Conservation (phyloP, 768 basidiomycete genomes). For the Boletus rubropictus region DNA sequence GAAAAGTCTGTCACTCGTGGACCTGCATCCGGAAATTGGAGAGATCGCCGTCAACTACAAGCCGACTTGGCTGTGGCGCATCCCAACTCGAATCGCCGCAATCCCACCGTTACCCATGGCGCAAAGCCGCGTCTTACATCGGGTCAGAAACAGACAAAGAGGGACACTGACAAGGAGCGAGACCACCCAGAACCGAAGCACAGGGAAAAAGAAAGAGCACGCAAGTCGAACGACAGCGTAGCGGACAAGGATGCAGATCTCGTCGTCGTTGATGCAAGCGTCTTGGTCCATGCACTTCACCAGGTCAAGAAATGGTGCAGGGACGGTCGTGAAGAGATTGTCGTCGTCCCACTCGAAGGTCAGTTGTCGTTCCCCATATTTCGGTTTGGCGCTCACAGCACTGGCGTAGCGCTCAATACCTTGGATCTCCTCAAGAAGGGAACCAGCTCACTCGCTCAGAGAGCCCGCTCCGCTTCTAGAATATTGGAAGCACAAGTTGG, state of each 20-base stretch:
- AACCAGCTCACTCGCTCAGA: constrained; percentile 66
- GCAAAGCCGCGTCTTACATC: constrained; percentile 23
- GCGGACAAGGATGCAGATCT: constrained; percentile 62
- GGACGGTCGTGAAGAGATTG: constrained; percentile 67
- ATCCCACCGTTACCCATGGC: constrained; percentile 5
- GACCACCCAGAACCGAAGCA: constrained; percentile 17
- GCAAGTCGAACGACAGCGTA: constrained; percentile 26
- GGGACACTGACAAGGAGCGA: constrained; percentile 17
- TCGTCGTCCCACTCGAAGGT: constrained; percentile 91
- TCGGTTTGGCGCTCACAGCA: constrained; percentile 6
- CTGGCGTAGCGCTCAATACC: constrained; percentile 70
- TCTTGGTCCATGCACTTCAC: constrained; percentile 69
- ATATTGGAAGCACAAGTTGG: constrained; percentile 86
- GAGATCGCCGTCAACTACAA: constrained; percentile 39
- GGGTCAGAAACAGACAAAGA: constrained; percentile 21
- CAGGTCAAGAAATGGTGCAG: constrained; percentile 81
- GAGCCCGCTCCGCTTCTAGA: constrained; percentile 82
- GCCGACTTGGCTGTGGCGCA: constrained; percentile 13
- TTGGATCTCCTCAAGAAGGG: constrained; percentile 93
- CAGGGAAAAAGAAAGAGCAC: constrained; percentile 16
- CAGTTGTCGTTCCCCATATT: constrained; percentile 16
- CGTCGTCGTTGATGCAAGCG: constrained; percentile 75
- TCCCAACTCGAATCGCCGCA: constrained; percentile 18
- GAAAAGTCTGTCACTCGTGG: constrained; percentile 65
- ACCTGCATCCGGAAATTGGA: constrained; percentile 55